These are phyloP conservation scores for Trichoderma afroharzianum DNA, from an alignment of 2,329 filamentous ascomycete species.

Conservation along the genomic window DNA sequence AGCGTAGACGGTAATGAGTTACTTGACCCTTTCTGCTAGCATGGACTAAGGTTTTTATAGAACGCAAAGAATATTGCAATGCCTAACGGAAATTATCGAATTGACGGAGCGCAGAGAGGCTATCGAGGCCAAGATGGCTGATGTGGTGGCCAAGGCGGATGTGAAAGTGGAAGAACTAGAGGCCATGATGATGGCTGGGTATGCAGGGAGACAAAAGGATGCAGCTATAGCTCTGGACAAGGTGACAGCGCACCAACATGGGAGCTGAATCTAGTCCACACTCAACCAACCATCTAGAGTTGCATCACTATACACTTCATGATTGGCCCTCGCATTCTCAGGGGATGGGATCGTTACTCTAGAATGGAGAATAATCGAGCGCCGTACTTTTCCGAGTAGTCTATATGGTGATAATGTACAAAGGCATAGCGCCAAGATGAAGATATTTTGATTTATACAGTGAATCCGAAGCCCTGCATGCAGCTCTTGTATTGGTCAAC, in stretches of 20 bases:
- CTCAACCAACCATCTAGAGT: background rate
- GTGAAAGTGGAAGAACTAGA: conserved; percentile 25
- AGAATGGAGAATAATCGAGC: conserved; percentile 9
- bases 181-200: conserved; percentile 30
- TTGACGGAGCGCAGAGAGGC: conserved; percentile 24
- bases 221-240: conserved; percentile 14
- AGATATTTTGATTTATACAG: conserved; percentile 43
- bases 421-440: background rate
- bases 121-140: conserved; percentile 29
- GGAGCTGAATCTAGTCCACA: background rate
- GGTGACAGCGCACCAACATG: background rate
- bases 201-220: conserved; percentile 27
- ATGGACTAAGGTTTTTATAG: conserved; percentile 16
- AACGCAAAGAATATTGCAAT: conserved; percentile 16
- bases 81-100: conserved; percentile 23
- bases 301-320: background rate
- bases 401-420: conserved; percentile 26
- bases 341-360: background rate
- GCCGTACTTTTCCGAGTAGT: conserved; percentile 23
- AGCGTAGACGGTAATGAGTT: conserved; percentile 24
- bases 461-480: conserved; percentile 92
- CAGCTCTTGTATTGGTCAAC: conserved; percentile 85
- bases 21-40: background rate
- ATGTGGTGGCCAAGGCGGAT: conserved; percentile 24
- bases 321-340: background rate